A percentile compares a stretch with the other conserved stretches of the same genome.
phyloP scores from a whole-genome alignment of 1,284 basidiomycete species.

The Tilletiaria anomala region DNA sequence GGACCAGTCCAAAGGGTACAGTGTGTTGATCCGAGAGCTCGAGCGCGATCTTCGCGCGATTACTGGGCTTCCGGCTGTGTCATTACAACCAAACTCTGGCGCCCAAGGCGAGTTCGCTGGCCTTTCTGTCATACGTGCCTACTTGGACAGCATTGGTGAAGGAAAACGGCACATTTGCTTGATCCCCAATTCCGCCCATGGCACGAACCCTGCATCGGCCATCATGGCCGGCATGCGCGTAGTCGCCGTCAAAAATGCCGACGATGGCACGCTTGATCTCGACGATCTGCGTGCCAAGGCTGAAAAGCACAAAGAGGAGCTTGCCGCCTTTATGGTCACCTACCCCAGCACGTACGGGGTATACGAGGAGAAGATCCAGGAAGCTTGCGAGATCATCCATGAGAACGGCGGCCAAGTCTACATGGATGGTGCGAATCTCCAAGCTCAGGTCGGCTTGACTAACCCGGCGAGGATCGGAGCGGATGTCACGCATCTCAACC shows the following conservation, averaged over 20 bases:
- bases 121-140: constrained; percentile 79
- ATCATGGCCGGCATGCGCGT: constrained; percentile 96
- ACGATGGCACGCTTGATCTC: constrained; percentile 77
- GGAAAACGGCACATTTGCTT: constrained; percentile 77
- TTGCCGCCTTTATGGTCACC: constrained; percentile 89
- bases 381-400: constrained; percentile 86
- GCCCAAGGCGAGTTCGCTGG: constrained; percentile 92
- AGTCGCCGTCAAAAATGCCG: constrained; percentile 73
- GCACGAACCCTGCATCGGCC: constrained; percentile 60
- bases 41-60: constrained; percentile 80
- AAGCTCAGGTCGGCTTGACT: constrained; percentile 86
- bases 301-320: constrained; percentile 71
- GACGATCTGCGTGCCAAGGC: constrained; percentile 74
- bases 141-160: constrained; percentile 76
- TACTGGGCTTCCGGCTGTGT: constrained; percentile 86
- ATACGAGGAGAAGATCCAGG: constrained; percentile 80
- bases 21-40: constrained; percentile 70
- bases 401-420: constrained; percentile 94
- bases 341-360: constrained; percentile 78
- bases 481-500: constrained; percentile 92
- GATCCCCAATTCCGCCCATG: constrained; percentile 88
- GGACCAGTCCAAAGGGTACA: constrained; percentile 81
- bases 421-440: constrained; percentile 84
- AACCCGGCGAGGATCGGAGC: constrained; percentile 91
- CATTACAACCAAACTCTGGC: constrained; percentile 92